A percentile compares a stretch with the other conserved stretches of the same genome.
Evolutionary conservation across 441 rosid genomes (phyloP).

Genomic region (Adansonia gregorii): DNA sequence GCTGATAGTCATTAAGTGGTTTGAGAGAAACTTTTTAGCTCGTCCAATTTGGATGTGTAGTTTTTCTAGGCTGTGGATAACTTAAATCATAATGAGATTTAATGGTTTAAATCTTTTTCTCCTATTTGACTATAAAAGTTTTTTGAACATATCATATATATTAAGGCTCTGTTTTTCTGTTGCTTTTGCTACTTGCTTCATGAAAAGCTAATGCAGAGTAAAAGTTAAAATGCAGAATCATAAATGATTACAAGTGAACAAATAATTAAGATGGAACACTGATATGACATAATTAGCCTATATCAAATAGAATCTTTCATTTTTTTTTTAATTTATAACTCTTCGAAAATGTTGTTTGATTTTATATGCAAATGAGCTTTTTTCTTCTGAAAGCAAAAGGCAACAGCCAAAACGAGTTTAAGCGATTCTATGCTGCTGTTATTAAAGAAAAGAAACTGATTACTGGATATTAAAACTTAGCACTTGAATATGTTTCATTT

Average conservation of each 20-base stretch:
- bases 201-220: not conserved
- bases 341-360: not conserved
- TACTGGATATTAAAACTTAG: not conserved
- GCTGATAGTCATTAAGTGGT: not conserved
- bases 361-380: not conserved
- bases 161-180: not conserved
- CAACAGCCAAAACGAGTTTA: not conserved
- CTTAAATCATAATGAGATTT: not conserved
- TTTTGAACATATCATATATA: not conserved
- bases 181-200: constrained; percentile 8
- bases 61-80: constrained; percentile 13
- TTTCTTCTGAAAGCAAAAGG: not conserved
- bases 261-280: not conserved
- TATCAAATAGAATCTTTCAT: not conserved
- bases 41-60: not conserved
- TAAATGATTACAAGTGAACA: not conserved
- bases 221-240: not conserved
- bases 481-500: not conserved
- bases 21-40: not conserved
- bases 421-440: not conserved
- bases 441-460: not conserved
- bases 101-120: not conserved
- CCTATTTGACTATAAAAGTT: not conserved
- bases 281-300: not conserved
- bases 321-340: not conserved